Evolutionary conservation across 176 grass and related monocot genomes (phyloP).

Genomic region (Avena insularis): DNA sequence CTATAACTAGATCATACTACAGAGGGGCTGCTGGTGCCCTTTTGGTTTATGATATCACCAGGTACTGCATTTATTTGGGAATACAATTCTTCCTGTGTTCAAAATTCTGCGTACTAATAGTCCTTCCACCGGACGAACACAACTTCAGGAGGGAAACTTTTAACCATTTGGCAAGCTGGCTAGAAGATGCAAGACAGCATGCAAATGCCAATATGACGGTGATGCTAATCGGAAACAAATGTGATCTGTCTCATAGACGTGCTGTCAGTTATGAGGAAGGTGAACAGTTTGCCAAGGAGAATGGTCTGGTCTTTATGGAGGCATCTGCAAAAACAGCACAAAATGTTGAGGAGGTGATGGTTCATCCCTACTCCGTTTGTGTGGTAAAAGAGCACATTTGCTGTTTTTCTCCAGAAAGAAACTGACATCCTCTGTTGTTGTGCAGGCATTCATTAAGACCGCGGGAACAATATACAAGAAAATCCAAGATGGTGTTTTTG

Average conservation of each 20-base stretch:
- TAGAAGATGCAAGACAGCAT: constrained; percentile 85
- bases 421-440: constrained; percentile 18
- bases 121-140: constrained; percentile 18
- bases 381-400: background rate
- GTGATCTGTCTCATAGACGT: constrained; percentile 77
- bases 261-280: constrained; percentile 81
- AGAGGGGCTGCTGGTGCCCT: constrained; percentile 88
- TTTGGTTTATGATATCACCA: constrained; percentile 84
- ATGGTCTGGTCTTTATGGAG: constrained; percentile 81
- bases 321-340: constrained; percentile 80
- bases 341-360: constrained; percentile 71
- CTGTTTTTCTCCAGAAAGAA: background rate
- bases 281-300: constrained; percentile 78
- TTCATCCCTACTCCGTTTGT: constrained; percentile 2
- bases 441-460: constrained; percentile 77
- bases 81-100: background rate
- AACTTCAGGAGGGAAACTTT: constrained; percentile 79
- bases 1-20: constrained; percentile 90
- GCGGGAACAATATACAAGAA: constrained; percentile 87
- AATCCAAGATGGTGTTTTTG: constrained; percentile 84
- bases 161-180: constrained; percentile 82
- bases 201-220: constrained; percentile 83
- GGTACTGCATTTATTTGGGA: constrained; percentile 40
- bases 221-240: constrained; percentile 83
- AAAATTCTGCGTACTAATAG: background rate